Base-by-base conservation (phyloP, 129 eudicot species). In the Centella asiatica region DNA sequence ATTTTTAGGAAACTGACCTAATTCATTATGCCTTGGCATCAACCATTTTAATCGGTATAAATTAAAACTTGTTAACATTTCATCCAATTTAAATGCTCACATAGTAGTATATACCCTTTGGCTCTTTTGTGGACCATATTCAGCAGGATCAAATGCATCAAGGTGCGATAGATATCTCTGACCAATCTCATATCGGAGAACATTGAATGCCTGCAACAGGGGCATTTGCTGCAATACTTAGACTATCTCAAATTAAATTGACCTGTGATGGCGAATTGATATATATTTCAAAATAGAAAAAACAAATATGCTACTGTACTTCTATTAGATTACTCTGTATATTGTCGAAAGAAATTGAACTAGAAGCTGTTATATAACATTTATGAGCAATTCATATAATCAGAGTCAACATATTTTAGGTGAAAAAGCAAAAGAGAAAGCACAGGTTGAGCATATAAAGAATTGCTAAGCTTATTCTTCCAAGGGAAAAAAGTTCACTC, bases 141-240 rank as follows among this genome's bases (percentile, higher is more conserved):
- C 76, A 55, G 70, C 51, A 0, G 80, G 84, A 70, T 74, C 44
- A 67, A 79, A 79, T 39, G 80, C 76, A 56, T 79, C 84, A 6
- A 74, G 74, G 45, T 79, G 84, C 44, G 77, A 66, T 37, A 55
- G 60, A 56, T 79, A 79, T 65, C 67, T 74, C 60, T 79, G 84
- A 22, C 80, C 84, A 49, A 74, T 50, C 67, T 79, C 77, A 42
- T 79, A 79, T 46, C 84, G 74, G 52, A 79, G 66, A 68, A 79
- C 62, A 67, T 74, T 74, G 72, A 66, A 79, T 27, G 77, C 77
- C 84, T 74, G 84, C 75, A 74, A 74, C 65, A 78, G 60, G 60
- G 72, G 47, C 59, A 77, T 57, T 70, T 51, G 24, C 59, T 46
- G 72, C 74, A 44, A 54, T 61, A 74, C 60, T 55, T 66, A 70